Conservation (phyloP, 257 asterid species). For the Eucommia ulmoides region DNA sequence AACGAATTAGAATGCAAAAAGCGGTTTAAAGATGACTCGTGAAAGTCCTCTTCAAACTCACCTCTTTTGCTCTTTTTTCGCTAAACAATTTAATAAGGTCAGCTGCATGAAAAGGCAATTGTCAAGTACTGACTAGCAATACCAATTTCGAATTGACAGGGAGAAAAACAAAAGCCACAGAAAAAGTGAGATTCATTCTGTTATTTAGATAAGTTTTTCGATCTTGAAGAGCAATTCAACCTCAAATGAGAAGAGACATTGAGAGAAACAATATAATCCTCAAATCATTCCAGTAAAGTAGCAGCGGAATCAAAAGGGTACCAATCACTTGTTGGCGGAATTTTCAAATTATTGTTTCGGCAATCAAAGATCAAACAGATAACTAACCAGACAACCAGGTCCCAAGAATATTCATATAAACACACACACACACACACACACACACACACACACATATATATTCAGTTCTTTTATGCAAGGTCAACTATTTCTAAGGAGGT, state of each 20-base stretch:
- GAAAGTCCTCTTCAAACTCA: conserved; percentile 11
- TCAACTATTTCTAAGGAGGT: too few species aligned
- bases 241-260: not conserved
- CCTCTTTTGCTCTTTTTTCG: not conserved
- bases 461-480: too few species aligned
- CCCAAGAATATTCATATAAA: too few species aligned
- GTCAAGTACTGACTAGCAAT: not conserved
- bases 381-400: too few species aligned
- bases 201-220: not conserved
- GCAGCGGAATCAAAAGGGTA: too few species aligned
- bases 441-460: too few species aligned
- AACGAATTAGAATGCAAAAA: not conserved
- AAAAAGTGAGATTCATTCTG: not conserved
- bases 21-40: not conserved
- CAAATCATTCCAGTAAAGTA: not conserved
- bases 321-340: too few species aligned
- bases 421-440: too few species aligned
- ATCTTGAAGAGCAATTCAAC: not conserved
- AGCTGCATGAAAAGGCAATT: not conserved
- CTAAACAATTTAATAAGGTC: too few species aligned
- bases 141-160: not conserved
- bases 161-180: not conserved
- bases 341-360: not conserved
- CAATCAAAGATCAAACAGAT: not conserved
- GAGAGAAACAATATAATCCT: not conserved